Conservation (phyloP, 2,329 filamentous ascomycete species). For the Calonectria naviculata region DNA sequence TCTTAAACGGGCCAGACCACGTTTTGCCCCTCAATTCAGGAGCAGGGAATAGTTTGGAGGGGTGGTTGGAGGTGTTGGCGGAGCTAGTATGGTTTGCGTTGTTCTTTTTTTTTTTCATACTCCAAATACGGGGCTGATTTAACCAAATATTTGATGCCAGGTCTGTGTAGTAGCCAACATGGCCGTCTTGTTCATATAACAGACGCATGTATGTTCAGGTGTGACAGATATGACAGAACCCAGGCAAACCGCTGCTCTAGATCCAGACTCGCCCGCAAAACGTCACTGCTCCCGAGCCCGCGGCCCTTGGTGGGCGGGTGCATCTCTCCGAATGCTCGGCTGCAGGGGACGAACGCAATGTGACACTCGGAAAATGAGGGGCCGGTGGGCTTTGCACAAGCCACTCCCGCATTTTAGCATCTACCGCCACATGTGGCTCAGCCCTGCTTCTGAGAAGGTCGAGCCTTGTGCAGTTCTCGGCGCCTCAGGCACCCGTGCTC, state of each 20-base stretch:
- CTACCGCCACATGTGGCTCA: conserved; percentile 16
- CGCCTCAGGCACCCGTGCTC: conserved; percentile 45
- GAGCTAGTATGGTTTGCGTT: background rate
- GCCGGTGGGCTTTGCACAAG: conserved; percentile 26
- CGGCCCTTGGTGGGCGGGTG: background rate
- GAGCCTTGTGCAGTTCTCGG: conserved; percentile 11
- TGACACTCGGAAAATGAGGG: conserved; percentile 16
- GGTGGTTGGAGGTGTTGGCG: background rate
- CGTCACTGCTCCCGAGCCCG: conserved; percentile 9
- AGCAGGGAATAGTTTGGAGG: background rate
- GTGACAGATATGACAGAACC: background rate
- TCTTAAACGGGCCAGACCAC: conserved; percentile 19
- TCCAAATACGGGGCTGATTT: background rate
- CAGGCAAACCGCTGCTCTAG: background rate
- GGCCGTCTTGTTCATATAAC: background rate
- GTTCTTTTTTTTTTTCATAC: background rate
- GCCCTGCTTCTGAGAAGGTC: background rate
- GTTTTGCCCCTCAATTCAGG: conserved; percentile 4
- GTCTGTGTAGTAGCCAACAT: background rate
- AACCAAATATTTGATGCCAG: background rate
- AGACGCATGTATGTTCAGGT: background rate
- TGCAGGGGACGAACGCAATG: conserved; percentile 19
- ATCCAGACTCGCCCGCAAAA: conserved; percentile 7
- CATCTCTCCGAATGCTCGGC: conserved; percentile 24
- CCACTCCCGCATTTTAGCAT: conserved; percentile 37